Evolutionary conservation across 257 asterid species (phyloP).

Genomic region (Plantago elongata): DNA sequence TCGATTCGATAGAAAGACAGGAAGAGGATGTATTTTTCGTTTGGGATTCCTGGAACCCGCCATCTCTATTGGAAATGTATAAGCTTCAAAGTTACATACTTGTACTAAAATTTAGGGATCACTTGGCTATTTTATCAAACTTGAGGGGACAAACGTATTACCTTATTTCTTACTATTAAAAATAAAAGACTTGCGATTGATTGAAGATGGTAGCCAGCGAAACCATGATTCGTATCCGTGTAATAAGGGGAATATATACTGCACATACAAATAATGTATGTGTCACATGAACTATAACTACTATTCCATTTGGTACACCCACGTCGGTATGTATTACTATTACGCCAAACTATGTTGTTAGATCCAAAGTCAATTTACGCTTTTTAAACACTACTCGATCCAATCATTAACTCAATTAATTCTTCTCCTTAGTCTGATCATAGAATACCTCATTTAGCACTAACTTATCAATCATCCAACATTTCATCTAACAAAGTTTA

Average conservation of each 20-base stretch:
- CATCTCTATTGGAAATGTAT: too few relatives aligned
- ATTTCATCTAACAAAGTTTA: background rate
- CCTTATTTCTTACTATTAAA: too few relatives aligned
- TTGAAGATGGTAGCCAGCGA: constrained; percentile 8
- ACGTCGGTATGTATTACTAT: background rate
- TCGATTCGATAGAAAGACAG: too few relatives aligned
- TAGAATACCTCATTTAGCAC: background rate
- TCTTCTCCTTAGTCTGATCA: background rate
- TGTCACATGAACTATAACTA: too few relatives aligned
- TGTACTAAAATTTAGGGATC: too few relatives aligned
- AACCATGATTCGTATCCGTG: constrained; percentile 8
- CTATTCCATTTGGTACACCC: background rate
- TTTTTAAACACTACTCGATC: background rate
- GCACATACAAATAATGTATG: too few relatives aligned
- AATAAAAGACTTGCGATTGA: background rate
- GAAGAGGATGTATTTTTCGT: too few relatives aligned
- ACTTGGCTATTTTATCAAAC: too few relatives aligned
- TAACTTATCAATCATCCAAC: background rate
- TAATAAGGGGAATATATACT: background rate
- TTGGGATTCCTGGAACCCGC: too few relatives aligned
- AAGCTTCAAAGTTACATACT: too few relatives aligned
- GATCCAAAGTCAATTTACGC: constrained; percentile 1
- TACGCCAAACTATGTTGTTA: constrained; percentile 3
- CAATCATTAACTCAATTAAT: constrained; percentile 8
- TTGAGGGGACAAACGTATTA: too few relatives aligned